A percentile compares a stretch with the other conserved stretches of the same genome.
These are phyloP conservation scores for Boechera retrofracta DNA, from an alignment of 345 rosid species.

Conservation along the genomic window DNA sequence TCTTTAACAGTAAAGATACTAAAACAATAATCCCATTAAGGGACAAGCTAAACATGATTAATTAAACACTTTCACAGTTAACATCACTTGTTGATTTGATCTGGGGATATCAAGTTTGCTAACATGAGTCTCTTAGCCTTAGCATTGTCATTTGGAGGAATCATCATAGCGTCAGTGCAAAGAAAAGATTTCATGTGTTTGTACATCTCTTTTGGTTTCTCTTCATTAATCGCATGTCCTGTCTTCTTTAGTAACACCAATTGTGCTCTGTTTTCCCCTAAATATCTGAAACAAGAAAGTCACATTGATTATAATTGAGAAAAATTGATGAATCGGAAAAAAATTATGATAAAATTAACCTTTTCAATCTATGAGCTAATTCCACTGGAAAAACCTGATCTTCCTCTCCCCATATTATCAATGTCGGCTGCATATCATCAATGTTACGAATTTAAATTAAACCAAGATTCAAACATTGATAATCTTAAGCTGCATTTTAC, in stretches of 20 bases:
- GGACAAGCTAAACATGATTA: conserved; percentile 13
- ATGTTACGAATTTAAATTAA: background rate
- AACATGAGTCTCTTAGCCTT: conserved; percentile 27
- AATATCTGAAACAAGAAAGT: conserved; percentile 55
- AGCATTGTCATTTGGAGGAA: conserved; percentile 41
- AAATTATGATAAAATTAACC: conserved; percentile 39
- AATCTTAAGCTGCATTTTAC: background rate
- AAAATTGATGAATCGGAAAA: background rate
- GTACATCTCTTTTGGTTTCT: conserved; percentile 68
- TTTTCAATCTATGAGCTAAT: conserved; percentile 73
- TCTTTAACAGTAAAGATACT: conserved; percentile 3
- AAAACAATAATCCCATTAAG: conserved; percentile 5
- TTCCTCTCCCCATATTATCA: conserved; percentile 82
- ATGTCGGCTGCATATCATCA: conserved; percentile 53
- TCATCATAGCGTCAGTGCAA: conserved; percentile 39
- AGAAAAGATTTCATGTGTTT: conserved; percentile 75
- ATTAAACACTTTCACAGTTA: background rate
- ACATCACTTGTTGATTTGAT: conserved; percentile 35
- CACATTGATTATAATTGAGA: background rate
- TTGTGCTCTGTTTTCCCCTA: conserved; percentile 61
- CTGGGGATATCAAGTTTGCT: conserved; percentile 34
- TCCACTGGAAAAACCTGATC: conserved; percentile 84
- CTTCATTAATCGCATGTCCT: conserved; percentile 80
- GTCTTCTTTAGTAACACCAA: conserved; percentile 68
- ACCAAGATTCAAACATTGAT: background rate